Conservation (phyloP, 2,329 filamentous ascomycete genomes). For the Xylariaceae sp. region DNA sequence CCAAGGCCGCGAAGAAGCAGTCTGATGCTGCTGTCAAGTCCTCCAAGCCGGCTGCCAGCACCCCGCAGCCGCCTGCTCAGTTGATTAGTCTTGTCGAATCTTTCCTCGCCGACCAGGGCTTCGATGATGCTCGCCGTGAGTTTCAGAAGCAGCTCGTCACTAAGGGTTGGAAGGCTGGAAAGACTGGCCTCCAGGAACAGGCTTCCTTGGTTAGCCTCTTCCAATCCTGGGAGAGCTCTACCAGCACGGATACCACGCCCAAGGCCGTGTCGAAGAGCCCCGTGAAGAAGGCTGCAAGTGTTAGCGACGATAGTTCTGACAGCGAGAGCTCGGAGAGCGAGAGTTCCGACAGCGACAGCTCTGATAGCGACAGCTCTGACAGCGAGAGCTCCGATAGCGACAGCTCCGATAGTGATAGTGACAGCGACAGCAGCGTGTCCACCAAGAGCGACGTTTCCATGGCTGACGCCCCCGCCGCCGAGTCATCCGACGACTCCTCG, state of each 20-base stretch:
- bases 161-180: constrained; percentile 41
- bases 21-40: constrained; percentile 7
- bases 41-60: constrained; percentile 17
- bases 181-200: constrained; percentile 30
- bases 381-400: constrained; percentile 15
- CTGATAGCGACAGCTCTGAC: constrained; percentile 21
- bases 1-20: constrained; percentile 19
- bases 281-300: constrained; percentile 25
- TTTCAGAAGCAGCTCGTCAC: constrained; percentile 59
- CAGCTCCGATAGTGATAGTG: constrained; percentile 27
- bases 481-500: constrained; percentile 27
- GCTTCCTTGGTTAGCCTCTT: constrained; percentile 47
- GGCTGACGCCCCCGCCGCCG: constrained; percentile 38
- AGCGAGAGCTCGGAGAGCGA: constrained; percentile 23
- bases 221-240: constrained; percentile 44
- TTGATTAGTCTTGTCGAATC: constrained; percentile 61
- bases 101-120: constrained; percentile 64
- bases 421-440: neutral
- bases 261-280: constrained; percentile 25
- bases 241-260: constrained; percentile 30
- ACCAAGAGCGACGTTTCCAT: constrained; percentile 39
- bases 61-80: constrained; percentile 47
- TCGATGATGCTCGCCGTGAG: constrained; percentile 53
- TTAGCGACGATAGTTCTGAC: constrained; percentile 31
- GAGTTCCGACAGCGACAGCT: constrained; percentile 2